These are phyloP conservation scores for Botrytis fragariae DNA, from an alignment of 2,329 filamentous ascomycete genomes.

Conservation along the genomic window DNA sequence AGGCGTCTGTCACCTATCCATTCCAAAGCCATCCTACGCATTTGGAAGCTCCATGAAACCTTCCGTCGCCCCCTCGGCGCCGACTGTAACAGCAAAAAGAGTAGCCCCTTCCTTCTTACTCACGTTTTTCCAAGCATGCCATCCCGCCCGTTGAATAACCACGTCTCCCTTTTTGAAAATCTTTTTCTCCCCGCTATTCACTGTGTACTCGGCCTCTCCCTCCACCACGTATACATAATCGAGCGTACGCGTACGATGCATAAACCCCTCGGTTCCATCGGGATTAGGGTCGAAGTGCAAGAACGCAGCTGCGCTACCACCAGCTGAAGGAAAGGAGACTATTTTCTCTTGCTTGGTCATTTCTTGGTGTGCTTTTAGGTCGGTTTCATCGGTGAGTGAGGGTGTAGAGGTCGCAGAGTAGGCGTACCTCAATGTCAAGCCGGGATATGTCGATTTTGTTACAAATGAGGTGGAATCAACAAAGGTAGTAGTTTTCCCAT, in stretches of 20 bases:
- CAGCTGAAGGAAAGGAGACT: slow-evolving; percentile 16
- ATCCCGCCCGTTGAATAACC: slow-evolving; percentile 43
- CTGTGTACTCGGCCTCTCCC: slow-evolving; percentile 41
- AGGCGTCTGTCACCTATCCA: neutral
- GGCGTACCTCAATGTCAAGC: slow-evolving; percentile 16
- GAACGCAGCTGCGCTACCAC: slow-evolving; percentile 6
- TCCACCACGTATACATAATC: slow-evolving; percentile 42
- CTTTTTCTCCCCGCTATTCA: slow-evolving; percentile 43
- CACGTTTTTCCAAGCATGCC: slow-evolving; percentile 43
- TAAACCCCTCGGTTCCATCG: slow-evolving; percentile 25
- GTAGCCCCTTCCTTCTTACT: slow-evolving; percentile 25
- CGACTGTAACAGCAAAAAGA: slow-evolving; percentile 22
- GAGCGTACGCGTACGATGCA: slow-evolving; percentile 44
- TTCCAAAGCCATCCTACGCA: neutral
- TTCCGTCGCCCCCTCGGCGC: slow-evolving; percentile 20
- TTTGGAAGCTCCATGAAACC: neutral
- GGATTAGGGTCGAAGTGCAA: slow-evolving; percentile 24
- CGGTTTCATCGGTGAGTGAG: slow-evolving; percentile 11
- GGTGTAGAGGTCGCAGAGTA: slow-evolving; percentile 24
- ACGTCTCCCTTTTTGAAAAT: slow-evolving; percentile 41
- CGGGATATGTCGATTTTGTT: neutral
- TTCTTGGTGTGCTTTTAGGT: neutral
- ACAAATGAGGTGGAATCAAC: neutral
- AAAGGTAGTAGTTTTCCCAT: neutral
- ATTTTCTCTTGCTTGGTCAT: neutral